A percentile compares a stretch with the other conserved stretches of the same genome.
phyloP scores from a whole-genome alignment of 768 basidiomycete species.

The Lentinula lateritia region DNA sequence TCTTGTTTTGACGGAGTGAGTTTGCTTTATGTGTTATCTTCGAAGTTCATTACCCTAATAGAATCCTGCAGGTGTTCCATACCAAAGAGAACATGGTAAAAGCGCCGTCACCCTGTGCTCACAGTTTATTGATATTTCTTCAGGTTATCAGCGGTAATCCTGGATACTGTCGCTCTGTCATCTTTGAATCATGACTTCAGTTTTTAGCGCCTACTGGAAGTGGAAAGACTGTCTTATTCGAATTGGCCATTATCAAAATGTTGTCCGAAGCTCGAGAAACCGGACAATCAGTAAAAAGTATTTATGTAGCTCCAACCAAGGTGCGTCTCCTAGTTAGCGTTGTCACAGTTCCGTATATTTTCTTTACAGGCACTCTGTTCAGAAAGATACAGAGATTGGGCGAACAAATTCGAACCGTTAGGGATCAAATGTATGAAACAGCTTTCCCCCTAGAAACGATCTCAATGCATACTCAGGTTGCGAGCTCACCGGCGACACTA shows the following conservation, averaged over 20 bases:
- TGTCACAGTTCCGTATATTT: neutral
- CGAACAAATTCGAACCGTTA: conserved; percentile 66
- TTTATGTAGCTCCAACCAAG: conserved; percentile 95
- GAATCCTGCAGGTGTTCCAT: conserved; percentile 42
- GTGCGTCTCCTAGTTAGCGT: conserved; percentile 26
- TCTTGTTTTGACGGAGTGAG: conserved; percentile 72
- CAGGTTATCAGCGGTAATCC: conserved; percentile 68
- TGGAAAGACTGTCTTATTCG: conserved; percentile 94
- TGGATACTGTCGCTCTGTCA: conserved; percentile 6
- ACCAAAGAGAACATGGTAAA: conserved; percentile 63
- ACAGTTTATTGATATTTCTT: conserved; percentile 3
- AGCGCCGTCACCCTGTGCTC: neutral
- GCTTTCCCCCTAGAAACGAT: neutral
- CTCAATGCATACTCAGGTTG: conserved; percentile 45
- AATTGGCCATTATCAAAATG: conserved; percentile 81
- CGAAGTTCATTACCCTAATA: neutral
- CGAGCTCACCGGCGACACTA: conserved; percentile 91
- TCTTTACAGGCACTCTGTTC: conserved; percentile 71
- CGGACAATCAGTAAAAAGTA: conserved; percentile 50
- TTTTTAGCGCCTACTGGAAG: conserved; percentile 88
- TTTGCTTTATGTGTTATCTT: neutral
- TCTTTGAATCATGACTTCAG: neutral
- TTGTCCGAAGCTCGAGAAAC: conserved; percentile 36
- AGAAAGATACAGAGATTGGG: conserved; percentile 84
- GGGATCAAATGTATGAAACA: conserved; percentile 63